A percentile compares a stretch with the other conserved stretches of the same genome.
Conservation (phyloP, 371 early-diverging fungal genomes). For the Zychaea mexicana region DNA sequence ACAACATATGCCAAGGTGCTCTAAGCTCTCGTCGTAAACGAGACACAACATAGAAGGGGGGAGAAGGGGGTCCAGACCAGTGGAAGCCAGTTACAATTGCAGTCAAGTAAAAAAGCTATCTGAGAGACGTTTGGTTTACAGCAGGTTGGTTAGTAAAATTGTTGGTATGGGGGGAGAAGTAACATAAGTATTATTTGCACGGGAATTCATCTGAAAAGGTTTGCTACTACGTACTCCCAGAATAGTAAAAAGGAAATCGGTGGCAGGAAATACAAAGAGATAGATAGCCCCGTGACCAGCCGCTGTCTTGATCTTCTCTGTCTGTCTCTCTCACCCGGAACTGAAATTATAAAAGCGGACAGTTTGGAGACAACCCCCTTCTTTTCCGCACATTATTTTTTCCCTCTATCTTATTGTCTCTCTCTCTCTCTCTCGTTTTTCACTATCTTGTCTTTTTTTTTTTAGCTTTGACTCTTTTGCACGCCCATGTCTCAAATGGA, state of each 20-base stretch:
- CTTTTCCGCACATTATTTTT: background rate
- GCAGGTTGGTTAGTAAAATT: constrained; percentile 1
- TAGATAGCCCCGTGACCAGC: background rate
- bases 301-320: background rate
- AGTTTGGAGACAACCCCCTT: background rate
- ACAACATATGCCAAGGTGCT: no score
- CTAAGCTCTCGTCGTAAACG: no score
- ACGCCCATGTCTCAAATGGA: constrained; percentile 9
- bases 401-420: background rate
- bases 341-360: background rate
- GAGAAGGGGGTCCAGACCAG: background rate
- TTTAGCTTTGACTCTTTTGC: constrained; percentile 3
- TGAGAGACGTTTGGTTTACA: background rate
- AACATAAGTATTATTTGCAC: background rate
- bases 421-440: background rate
- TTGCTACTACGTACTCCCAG: background rate
- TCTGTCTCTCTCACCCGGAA: no score
- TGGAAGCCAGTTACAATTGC: no score
- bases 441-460: background rate
- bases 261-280: background rate
- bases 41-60: no score
- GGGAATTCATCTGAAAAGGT: background rate
- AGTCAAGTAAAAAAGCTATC: background rate
- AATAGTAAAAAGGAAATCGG: background rate
- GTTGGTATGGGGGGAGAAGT: constrained; percentile 3